phyloP scores from a whole-genome alignment of 805 yeast species.

The Cephaloascus albidus region DNA sequence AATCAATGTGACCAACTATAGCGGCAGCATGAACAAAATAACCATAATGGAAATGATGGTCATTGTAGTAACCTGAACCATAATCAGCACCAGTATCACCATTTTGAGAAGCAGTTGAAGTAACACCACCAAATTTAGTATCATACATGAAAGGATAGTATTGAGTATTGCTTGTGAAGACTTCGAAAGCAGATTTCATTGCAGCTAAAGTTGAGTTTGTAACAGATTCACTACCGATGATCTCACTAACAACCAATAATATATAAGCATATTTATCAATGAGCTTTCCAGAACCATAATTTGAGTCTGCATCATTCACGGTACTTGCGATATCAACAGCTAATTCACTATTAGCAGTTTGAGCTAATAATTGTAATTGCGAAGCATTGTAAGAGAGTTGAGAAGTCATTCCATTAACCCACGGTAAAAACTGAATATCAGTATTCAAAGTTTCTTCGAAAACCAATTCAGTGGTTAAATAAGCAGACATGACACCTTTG shows the following conservation, averaged over 20 bases:
- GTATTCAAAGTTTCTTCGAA: slow-evolving; percentile 29
- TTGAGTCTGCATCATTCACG: slow-evolving; percentile 27
- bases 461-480: slow-evolving; percentile 25
- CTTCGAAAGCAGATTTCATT: slow-evolving; percentile 33
- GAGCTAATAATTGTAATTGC: slow-evolving; percentile 32
- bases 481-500: slow-evolving; percentile 41
- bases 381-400: slow-evolving; percentile 28
- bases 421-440: slow-evolving; percentile 34
- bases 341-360: slow-evolving; percentile 36
- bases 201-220: slow-evolving; percentile 22
- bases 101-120: slow-evolving; percentile 37
- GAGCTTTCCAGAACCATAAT: slow-evolving; percentile 44
- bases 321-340: slow-evolving; percentile 33
- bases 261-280: slow-evolving; percentile 51
- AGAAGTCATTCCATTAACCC: slow-evolving; percentile 22
- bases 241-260: slow-evolving; percentile 38
- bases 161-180: slow-evolving; percentile 31
- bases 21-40: slow-evolving; percentile 82
- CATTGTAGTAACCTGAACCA: slow-evolving; percentile 74
- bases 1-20: slow-evolving; percentile 59
- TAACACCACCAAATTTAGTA: slow-evolving; percentile 44
- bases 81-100: slow-evolving; percentile 44
- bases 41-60: slow-evolving; percentile 85
- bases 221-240: slow-evolving; percentile 31
- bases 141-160: slow-evolving; percentile 44